Evolutionary conservation across 345 rosid genomes (phyloP).

Genomic region (Syzygium oleosum): DNA sequence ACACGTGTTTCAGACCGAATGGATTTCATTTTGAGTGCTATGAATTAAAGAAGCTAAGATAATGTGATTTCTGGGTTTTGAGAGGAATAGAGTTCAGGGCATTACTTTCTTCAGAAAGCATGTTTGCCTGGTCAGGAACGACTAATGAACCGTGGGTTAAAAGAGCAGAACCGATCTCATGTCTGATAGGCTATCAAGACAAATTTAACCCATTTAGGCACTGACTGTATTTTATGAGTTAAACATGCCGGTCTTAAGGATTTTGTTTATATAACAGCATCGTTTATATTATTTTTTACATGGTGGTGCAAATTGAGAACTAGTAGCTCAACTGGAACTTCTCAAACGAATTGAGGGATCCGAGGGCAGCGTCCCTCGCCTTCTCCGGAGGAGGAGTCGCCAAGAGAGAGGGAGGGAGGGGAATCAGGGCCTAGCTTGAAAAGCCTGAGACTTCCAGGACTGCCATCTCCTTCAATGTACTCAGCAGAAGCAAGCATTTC

Average conservation of each 20-base stretch:
- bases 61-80: not conserved
- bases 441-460: constrained; percentile 32
- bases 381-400: constrained; percentile 3
- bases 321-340: constrained; percentile 9
- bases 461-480: constrained; percentile 27
- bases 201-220: not conserved
- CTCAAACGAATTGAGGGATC: constrained; percentile 25
- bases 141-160: not conserved
- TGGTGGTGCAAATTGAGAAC: not conserved
- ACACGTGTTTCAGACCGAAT: not conserved
- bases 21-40: not conserved
- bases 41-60: not conserved
- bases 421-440: constrained; percentile 43
- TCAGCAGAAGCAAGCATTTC: constrained; percentile 23
- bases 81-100: not conserved
- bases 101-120: not conserved
- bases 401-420: not conserved
- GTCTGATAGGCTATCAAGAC: not conserved
- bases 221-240: not conserved
- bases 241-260: not conserved
- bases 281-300: not conserved
- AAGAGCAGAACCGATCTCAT: not conserved
- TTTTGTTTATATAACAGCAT: not conserved
- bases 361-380: constrained; percentile 30
- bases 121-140: not conserved